Evolutionary conservation across 2,329 filamentous ascomycete genomes (phyloP).

Genomic region (Diplodia corticola): DNA sequence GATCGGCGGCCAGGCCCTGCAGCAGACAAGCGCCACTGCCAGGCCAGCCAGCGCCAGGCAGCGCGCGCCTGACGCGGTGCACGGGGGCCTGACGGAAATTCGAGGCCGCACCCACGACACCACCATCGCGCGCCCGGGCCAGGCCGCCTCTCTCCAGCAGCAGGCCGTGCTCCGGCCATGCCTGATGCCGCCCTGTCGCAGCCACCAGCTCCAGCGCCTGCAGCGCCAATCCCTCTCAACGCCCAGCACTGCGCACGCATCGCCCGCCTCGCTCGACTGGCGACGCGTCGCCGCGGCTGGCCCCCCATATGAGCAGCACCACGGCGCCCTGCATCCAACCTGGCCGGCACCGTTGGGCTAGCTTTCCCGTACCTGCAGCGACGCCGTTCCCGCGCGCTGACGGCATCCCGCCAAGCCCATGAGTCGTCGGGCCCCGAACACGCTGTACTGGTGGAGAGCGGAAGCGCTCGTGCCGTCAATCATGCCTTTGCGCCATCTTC

Average conservation of each 20-base stretch:
- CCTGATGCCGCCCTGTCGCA: background rate
- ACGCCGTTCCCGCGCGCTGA: slow-evolving; percentile 14
- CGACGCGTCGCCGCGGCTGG: background rate
- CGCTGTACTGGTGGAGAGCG: slow-evolving; percentile 12
- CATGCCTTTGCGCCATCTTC: slow-evolving; percentile 21
- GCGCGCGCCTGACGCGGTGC: slow-evolving; percentile 1
- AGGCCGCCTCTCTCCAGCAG: background rate
- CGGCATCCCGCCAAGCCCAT: slow-evolving; percentile 8
- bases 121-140: background rate
- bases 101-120: slow-evolving; percentile 7
- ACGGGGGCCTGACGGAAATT: background rate
- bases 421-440: slow-evolving; percentile 13
- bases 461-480: slow-evolving; percentile 13
- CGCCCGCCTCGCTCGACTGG: background rate
- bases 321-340: background rate
- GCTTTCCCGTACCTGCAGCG: slow-evolving; percentile 19
- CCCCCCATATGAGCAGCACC: slow-evolving; percentile 1
- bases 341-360: slow-evolving; percentile 2
- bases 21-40: background rate
- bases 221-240: background rate
- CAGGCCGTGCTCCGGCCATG: background rate
- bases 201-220: background rate
- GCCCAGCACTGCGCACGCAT: background rate
- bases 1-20: slow-evolving; percentile 11
- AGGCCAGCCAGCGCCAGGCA: background rate